Evolutionary conservation across 345 rosid species (phyloP), one percentile per base, ranked within the genome.

Genomic region (Eucalyptus cladocalyx): DNA sequence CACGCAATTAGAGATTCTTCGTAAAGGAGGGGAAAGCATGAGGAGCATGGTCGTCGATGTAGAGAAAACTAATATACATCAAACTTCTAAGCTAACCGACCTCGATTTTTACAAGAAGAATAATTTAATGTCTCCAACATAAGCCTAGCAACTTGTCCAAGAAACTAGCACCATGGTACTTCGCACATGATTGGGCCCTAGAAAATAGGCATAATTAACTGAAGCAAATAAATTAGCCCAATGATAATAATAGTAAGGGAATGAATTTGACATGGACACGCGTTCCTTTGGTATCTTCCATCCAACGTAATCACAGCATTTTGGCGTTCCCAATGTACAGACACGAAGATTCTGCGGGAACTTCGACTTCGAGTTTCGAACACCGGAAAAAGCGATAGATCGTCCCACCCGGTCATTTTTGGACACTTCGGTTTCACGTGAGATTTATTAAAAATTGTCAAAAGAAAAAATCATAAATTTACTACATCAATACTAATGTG

Each of bases 401-500:
- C 17, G 7, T 28, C 69, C 69, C 34, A 9, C 15, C 17, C n/a
- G 7, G n/a, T 58, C n/a, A 3, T 58, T 58, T 11, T 11, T 12
- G n/a, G 7, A 58, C n/a, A 53, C 58, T 53, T 53, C 26, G 5
- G 2, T 56, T 56, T 56, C 30, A 56, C 30, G 30, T 13, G 30
- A 24, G 30, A 24, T 24, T 4, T 10, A 24, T 6, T 4, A 14
- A 28, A 62, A 62, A 28, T 12, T 62, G 0, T 24, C 1, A 0
- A 4, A 3, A 60, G 37, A 60, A 28, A 60, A 6, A 28, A 28
- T 30, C 34, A 3, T 30, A 6, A 60, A 60, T 14, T 3, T 12
- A 60, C 15, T 60, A 1, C 2, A 60, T 60, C 3, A 0, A 3
- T 12, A 28, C 4, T 0, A 3, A 6, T 60, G 12, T 14, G 2